Evolutionary conservation across 2,329 filamentous ascomycete genomes (phyloP), one percentile per base, ranked within the genome.

Genomic region (Orbilia oligospora): DNA sequence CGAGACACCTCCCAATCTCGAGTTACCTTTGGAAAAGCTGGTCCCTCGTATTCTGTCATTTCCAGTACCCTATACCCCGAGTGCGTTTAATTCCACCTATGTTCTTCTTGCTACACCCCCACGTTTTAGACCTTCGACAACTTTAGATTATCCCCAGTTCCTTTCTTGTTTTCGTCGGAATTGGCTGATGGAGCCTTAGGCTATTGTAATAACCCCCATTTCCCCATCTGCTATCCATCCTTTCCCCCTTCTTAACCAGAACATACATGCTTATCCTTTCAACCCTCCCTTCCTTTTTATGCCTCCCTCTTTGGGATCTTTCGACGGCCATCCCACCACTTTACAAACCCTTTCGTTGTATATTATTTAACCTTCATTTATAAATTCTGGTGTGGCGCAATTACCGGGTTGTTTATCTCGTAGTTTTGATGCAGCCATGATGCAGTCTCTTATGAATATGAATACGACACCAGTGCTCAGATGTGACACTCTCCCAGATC

Each of bases 31-130:
- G 46, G 72, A 70, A 70, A 65, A 71, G 68, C 68, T 69, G 63
- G 63, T 72, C 55, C 67, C 75, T 63, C 64, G 53, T 72, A 46
- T 65, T 78, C 53, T 78, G 63, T 72, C 58, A 36, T 72, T 67
- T 53, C 68, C 75, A 78, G 64, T 78, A 78, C 68, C 55, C 53
- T 64, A 78, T 78, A 78, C 75, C 73, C 73, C 68, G 56, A 66
- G 75, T 78, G 68, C 63, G 75, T 78, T 78, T 78, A 68, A 69
- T 78, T 65, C 68, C 49, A 56, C 68, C 66, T 20, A 4, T 56
- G 53, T 72, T 55, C 22, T 69, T 78, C 30, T 70, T 72, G 58
- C 49, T 78, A 64, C 71, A 53, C 38, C 63, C 33, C 68, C 22
- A 8, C 55, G 27, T 71, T 76, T 71, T 76, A 76, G 72, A 77